Evolutionary conservation across 805 yeast genomes (phyloP).

Genomic region (Sungouiella blattae): DNA sequence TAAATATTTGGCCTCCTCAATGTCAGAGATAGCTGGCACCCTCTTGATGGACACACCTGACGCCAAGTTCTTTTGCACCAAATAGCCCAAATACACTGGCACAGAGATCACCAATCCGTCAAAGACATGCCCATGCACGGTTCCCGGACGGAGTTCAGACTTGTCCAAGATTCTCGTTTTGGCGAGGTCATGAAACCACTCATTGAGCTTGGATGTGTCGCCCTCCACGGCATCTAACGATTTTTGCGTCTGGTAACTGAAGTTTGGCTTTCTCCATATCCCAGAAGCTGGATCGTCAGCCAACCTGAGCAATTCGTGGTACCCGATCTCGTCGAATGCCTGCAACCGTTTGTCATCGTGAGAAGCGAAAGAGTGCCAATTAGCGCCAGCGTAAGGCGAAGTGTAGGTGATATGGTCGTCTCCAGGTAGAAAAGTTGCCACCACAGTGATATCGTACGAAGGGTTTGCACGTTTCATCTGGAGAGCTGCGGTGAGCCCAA

Average conservation of each 20-base stretch:
- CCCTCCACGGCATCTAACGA: slow-evolving; percentile 9
- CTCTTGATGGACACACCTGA: slow-evolving; percentile 50
- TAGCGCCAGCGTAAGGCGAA: slow-evolving; percentile 72
- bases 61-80: slow-evolving; percentile 42
- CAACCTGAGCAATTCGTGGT: slow-evolving; percentile 42
- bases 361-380: slow-evolving; percentile 61
- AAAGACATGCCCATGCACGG: slow-evolving; percentile 43
- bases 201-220: slow-evolving; percentile 11
- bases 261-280: slow-evolving; percentile 14
- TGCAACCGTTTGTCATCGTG: slow-evolving; percentile 26
- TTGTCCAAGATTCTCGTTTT: slow-evolving; percentile 30
- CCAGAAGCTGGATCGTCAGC: slow-evolving; percentile 53
- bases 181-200: slow-evolving; percentile 50
- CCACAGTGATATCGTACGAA: slow-evolving; percentile 25
- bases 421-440: slow-evolving; percentile 48
- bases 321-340: slow-evolving; percentile 45
- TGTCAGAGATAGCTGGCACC: slow-evolving; percentile 30
- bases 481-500: slow-evolving; percentile 36
- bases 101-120: slow-evolving; percentile 60
- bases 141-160: slow-evolving; percentile 40
- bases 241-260: slow-evolving; percentile 9
- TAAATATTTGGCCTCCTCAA: slow-evolving; percentile 44
- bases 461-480: slow-evolving; percentile 18
- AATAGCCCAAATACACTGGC: slow-evolving; percentile 51
- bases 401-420: slow-evolving; percentile 51